Evolutionary conservation across 2,329 filamentous ascomycete genomes (phyloP).

Genomic region (Scorias spongiosa): DNA sequence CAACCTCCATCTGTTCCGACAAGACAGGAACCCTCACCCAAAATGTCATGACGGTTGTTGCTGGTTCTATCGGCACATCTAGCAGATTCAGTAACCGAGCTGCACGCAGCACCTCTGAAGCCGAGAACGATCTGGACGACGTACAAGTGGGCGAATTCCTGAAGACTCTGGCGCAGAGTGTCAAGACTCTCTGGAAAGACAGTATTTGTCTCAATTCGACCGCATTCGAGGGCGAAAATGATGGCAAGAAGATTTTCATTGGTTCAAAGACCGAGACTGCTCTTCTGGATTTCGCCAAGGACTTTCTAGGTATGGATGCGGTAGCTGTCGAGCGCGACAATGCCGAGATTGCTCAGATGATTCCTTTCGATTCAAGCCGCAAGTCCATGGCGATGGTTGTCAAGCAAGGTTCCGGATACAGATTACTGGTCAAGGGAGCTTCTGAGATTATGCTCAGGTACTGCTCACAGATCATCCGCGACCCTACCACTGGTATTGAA

Average conservation of each 20-base stretch:
- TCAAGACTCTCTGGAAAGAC: constrained; percentile 43
- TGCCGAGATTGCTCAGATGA: constrained; percentile 40
- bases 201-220: constrained; percentile 56
- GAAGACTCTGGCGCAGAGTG: constrained; percentile 33
- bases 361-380: constrained; percentile 47
- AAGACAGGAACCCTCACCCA: constrained; percentile 64
- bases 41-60: constrained; percentile 63
- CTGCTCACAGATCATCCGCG: constrained; percentile 38
- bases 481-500: constrained; percentile 43
- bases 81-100: constrained; percentile 38
- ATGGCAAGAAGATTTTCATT: constrained; percentile 46
- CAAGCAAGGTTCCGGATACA: constrained; percentile 35
- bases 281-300: constrained; percentile 52
- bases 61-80: constrained; percentile 49
- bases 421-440: constrained; percentile 40
- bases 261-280: constrained; percentile 69
- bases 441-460: constrained; percentile 35
- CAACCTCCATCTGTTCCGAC: constrained; percentile 64
- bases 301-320: constrained; percentile 48
- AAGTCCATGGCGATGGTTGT: constrained; percentile 57
- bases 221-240: constrained; percentile 50
- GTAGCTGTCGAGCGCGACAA: constrained; percentile 48
- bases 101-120: constrained; percentile 11
- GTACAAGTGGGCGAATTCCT: constrained; percentile 41
- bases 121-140: constrained; percentile 28